Evolutionary conservation across 2,329 filamentous ascomycete genomes (phyloP).

Genomic region (Sphaceloma murrayae): DNA sequence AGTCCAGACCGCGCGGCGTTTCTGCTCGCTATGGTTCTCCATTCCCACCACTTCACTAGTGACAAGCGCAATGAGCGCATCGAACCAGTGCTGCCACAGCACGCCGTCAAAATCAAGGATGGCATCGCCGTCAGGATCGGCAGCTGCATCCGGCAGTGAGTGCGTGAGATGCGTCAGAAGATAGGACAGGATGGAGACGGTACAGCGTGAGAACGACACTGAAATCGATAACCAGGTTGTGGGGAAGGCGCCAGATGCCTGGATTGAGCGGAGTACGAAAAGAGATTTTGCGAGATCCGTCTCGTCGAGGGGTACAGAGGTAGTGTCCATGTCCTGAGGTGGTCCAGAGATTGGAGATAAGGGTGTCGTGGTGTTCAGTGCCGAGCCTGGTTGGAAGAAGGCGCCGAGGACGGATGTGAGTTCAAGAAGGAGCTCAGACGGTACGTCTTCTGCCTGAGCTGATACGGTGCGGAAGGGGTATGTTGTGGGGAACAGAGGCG

Average conservation of each 20-base stretch:
- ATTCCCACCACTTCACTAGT: slow-evolving; percentile 80
- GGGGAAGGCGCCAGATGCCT: slow-evolving; percentile 84
- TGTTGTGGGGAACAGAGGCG: slow-evolving; percentile 76
- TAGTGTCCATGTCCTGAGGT: not conserved
- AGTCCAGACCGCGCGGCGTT: slow-evolving; percentile 93
- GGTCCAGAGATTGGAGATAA: slow-evolving; percentile 1
- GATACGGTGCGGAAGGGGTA: slow-evolving; percentile 79
- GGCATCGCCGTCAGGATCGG: slow-evolving; percentile 53
- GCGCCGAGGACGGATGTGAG: slow-evolving; percentile 79
- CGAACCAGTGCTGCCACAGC: slow-evolving; percentile 89
- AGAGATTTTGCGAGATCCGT: slow-evolving; percentile 35
- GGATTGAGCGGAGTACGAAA: slow-evolving; percentile 77
- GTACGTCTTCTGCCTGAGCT: slow-evolving; percentile 41
- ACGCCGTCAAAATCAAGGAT: slow-evolving; percentile 69
- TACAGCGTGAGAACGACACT: slow-evolving; percentile 42
- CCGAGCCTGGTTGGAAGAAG: slow-evolving; percentile 47
- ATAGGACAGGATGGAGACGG: slow-evolving; percentile 17
- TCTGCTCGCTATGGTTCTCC: slow-evolving; percentile 95
- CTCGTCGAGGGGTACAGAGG: slow-evolving; percentile 2
- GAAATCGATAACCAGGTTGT: slow-evolving; percentile 83
- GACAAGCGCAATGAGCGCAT: slow-evolving; percentile 77
- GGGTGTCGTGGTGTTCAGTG: slow-evolving; percentile 4
- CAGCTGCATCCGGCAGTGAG: slow-evolving; percentile 74
- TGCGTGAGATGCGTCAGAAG: slow-evolving; percentile 59
- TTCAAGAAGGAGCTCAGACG: slow-evolving; percentile 78